These are phyloP conservation scores for Aristolochia fimbriata DNA, from an alignment of 164 flowering plant species.

Conservation along the genomic window DNA sequence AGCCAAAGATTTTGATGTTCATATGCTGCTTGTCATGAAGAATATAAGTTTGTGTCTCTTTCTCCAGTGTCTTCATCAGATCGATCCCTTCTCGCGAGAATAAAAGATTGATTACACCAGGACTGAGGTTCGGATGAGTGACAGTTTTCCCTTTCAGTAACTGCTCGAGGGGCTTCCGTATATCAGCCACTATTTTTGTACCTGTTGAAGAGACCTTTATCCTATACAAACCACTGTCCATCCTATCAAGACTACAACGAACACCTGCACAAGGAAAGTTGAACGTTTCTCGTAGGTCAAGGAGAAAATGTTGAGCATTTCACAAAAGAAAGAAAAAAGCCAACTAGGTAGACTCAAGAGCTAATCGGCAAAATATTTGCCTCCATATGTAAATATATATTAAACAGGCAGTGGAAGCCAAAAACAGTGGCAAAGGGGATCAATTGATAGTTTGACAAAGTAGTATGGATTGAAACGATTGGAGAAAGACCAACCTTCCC, in stretches of 20 bases:
- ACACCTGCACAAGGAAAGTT: conserved; percentile 36
- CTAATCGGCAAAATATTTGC: background rate
- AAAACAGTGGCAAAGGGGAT: background rate
- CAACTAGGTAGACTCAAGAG: too few relatives aligned
- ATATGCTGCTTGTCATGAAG: conserved; percentile 47
- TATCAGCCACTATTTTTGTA: conserved; percentile 70
- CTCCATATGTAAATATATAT: too few relatives aligned
- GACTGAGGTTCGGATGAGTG: conserved; percentile 43
- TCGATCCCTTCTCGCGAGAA: conserved; percentile 52
- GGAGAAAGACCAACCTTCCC: conserved; percentile 36
- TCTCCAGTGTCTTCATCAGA: conserved; percentile 45
- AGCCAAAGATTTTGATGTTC: conserved; percentile 54
- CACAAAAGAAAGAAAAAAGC: too few relatives aligned
- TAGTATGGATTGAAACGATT: background rate
- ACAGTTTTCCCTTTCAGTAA: conserved; percentile 67
- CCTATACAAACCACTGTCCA: conserved; percentile 58
- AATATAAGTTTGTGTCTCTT: conserved; percentile 59
- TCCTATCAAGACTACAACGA: conserved; percentile 36
- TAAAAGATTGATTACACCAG: conserved; percentile 45
- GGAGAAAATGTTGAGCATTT: too few relatives aligned
- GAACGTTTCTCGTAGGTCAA: background rate
- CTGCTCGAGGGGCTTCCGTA: conserved; percentile 70
- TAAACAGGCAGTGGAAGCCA: background rate
- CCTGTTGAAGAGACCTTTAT: conserved; percentile 77
- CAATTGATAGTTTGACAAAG: background rate